These are phyloP conservation scores for Globisporangium spiculum DNA, from an alignment of 352 stramenopile species.

Conservation along the genomic window DNA sequence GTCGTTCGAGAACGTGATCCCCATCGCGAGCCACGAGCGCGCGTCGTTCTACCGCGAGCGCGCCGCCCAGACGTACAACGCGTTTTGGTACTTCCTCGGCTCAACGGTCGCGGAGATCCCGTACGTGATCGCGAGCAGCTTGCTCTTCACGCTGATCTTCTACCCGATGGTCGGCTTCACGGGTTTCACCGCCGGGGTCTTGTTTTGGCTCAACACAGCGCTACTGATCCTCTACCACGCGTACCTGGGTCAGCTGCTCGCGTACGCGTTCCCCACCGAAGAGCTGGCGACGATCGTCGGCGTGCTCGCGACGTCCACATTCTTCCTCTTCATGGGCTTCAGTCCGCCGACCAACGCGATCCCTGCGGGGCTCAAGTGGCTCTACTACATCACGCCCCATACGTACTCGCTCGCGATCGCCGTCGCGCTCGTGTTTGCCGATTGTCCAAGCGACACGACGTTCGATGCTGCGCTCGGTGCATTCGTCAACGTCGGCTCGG, in stretches of 20 bases:
- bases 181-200: conserved; percentile 28
- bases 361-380: conserved; percentile 17
- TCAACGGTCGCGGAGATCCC: conserved; percentile 61
- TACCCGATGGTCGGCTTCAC: conserved; percentile 54
- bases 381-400: conserved; percentile 4
- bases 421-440: conserved; percentile 1
- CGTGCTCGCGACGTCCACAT: background rate
- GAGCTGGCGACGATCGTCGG: conserved; percentile 26
- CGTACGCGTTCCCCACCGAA: conserved; percentile 33
- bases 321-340: conserved; percentile 6
- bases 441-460: background rate
- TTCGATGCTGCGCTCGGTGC: background rate
- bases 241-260: conserved; percentile 69
- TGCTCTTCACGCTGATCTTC: conserved; percentile 49
- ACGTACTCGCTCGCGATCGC: background rate
- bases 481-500: background rate
- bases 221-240: conserved; percentile 50
- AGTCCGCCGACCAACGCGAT: conserved; percentile 23
- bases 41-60: conserved; percentile 77
- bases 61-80: conserved; percentile 64
- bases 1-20: background rate
- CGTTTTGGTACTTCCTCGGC: conserved; percentile 44
- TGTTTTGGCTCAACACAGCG: conserved; percentile 62
- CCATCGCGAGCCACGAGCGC: background rate
- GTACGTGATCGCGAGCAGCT: conserved; percentile 13